Evolutionary conservation across 2,329 filamentous ascomycete species (phyloP), one percentile per base, ranked within the genome.

Genomic region (Ceratocystis huliohia): DNA sequence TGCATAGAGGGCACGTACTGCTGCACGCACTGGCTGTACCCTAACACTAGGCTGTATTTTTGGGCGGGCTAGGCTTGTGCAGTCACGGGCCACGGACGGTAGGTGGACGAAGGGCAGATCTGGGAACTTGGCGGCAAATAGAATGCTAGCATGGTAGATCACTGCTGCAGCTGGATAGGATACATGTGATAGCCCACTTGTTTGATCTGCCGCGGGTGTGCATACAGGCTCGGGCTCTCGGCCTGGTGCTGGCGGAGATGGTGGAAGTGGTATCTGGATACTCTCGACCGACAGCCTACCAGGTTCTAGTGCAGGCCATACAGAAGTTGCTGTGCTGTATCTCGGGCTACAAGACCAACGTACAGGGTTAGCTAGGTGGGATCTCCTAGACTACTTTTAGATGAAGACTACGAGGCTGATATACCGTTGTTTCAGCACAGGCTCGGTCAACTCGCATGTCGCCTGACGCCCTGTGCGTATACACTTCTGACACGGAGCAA

Each of bases 401-500:
- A 17, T 2, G n/a, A 17, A 17, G 15, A 33, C 22, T 10, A 3
- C n/a, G 17, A 25, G n/a, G 8, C 8, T 45, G 15, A 33, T 57
- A 48, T 46, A 65, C 64, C 61, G 46, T 41, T 30, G 61, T 33
- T 66, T 63, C 15, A 66, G 25, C 8, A 66, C 37, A 15, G 66
- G 63, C 17, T 57, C 61, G 2, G 41, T 59, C 37, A 68, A 30
- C 17, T 63, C 56, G 53, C 66, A 68, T 41, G 63, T 63, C 15
- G 63, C 22, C 41, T 50, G 57, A 20, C 48, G 50, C 3, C 66
- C 66, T 4, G 64, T 61, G n/a, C 61, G 56, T 13, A 61, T 8
- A 30, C 67, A 68, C 6, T 65, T 46, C 10, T 37, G 61, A 28
- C 67, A 68, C 20, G 67, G 67, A 2, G 65, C 44, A n/a, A 30